phyloP scores from a whole-genome alignment of 129 eudicot genomes.

The Flaveria trinervia region DNA sequence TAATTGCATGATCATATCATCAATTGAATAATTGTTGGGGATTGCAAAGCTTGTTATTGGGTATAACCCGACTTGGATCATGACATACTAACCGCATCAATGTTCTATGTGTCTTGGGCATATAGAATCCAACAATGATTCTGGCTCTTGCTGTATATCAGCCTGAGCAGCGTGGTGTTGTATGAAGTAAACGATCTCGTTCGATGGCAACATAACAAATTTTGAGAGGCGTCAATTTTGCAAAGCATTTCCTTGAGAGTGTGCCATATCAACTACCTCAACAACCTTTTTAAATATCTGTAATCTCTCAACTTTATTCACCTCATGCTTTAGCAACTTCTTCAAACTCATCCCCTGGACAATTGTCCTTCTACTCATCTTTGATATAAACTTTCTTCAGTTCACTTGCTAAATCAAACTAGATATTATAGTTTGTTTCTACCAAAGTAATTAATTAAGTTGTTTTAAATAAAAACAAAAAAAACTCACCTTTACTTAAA shows the following conservation, averaged over 20 bases:
- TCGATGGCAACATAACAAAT: constrained; percentile 32
- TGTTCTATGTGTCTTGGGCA: too few relatives aligned
- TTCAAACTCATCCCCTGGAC: constrained; percentile 42
- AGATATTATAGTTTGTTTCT: too few relatives aligned
- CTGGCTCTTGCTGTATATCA: constrained; percentile 22
- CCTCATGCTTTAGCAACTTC: constrained; percentile 47
- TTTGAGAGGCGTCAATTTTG: constrained; percentile 45
- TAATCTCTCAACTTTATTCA: constrained; percentile 41
- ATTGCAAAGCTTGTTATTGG: too few relatives aligned
- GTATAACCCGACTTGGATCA: too few relatives aligned
- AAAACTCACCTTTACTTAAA: too few relatives aligned
- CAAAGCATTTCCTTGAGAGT: constrained; percentile 6
- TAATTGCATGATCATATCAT: too few relatives aligned
- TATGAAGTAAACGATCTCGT: constrained; percentile 27
- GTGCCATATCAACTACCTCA: too few relatives aligned
- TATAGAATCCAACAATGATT: too few relatives aligned
- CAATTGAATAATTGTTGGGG: too few relatives aligned
- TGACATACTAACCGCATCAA: too few relatives aligned
- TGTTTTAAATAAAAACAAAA: too few relatives aligned
- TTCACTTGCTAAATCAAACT: neutral
- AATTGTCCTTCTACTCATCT: neutral
- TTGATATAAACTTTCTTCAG: neutral
- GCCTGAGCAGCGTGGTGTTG: neutral
- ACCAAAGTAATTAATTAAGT: too few relatives aligned
- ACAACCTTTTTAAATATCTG: constrained; percentile 39